Evolutionary conservation across 306 rosid genomes (phyloP).

Genomic region (Sechiopsis laciniata): DNA sequence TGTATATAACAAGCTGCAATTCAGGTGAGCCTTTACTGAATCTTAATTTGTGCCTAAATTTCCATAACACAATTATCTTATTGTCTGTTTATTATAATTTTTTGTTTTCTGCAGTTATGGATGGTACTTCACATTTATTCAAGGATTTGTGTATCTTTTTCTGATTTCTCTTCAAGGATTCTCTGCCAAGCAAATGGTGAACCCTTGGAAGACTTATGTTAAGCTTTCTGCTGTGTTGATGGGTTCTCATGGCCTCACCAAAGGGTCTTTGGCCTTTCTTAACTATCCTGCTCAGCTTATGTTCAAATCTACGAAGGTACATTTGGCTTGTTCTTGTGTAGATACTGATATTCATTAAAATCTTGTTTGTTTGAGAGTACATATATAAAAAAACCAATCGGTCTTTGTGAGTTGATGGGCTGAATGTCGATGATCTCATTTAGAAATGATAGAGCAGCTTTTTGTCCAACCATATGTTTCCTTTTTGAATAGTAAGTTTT

Average conservation of each 20-base stretch:
- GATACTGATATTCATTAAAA: background rate
- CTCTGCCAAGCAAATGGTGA: conserved; percentile 93
- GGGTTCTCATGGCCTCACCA: conserved; percentile 98
- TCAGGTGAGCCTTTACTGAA: conserved; percentile 35
- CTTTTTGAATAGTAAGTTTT: background rate
- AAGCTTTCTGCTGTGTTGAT: conserved; percentile 88
- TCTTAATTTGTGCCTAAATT: no score
- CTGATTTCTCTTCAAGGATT: conserved; percentile 89
- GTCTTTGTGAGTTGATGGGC: background rate
- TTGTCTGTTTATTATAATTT: background rate
- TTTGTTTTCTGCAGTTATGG: conserved; percentile 65
- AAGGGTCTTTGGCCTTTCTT: conserved; percentile 91
- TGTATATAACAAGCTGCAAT: conserved; percentile 89
- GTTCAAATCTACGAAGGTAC: conserved; percentile 97
- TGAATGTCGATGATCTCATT: background rate
- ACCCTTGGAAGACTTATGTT: conserved; percentile 95
- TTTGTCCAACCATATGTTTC: background rate
- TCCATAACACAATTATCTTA: background rate
- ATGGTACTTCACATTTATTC: conserved; percentile 97
- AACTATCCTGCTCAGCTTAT: conserved; percentile 98
- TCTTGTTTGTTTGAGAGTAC: background rate
- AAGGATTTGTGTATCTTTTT: conserved; percentile 85
- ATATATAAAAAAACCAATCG: background rate
- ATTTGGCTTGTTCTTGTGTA: background rate
- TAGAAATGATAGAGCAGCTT: no score